These are phyloP conservation scores for Paraglomus occultum DNA, from an alignment of 192 early-diverging fungal species.

Conservation along the genomic window DNA sequence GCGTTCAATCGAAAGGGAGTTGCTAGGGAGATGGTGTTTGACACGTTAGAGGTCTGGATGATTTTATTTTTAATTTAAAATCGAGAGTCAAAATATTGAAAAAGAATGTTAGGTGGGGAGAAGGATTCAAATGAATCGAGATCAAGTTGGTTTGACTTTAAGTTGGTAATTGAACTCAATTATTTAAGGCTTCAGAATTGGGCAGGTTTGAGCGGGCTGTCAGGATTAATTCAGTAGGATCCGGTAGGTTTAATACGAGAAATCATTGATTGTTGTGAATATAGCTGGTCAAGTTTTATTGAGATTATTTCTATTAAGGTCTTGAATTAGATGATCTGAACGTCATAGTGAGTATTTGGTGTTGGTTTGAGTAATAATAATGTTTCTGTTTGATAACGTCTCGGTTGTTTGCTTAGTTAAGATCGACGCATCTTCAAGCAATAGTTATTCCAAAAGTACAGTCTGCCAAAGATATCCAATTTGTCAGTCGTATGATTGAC, in stretches of 20 bases:
- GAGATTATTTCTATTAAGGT: slow-evolving; percentile 34
- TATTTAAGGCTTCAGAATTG: slow-evolving; percentile 54
- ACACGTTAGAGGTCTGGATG: slow-evolving; percentile 56
- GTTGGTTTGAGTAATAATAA: slow-evolving; percentile 7
- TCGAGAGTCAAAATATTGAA: neutral
- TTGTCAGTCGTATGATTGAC: slow-evolving; percentile 73
- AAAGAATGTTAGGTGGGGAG: slow-evolving; percentile 10
- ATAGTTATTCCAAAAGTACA: slow-evolving; percentile 92
- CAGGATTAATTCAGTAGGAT: slow-evolving; percentile 85
- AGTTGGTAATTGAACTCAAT: slow-evolving; percentile 12
- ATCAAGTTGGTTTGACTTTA: neutral
- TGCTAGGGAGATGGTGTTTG: slow-evolving; percentile 69
- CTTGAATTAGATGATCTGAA: slow-evolving; percentile 77
- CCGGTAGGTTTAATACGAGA: slow-evolving; percentile 38
- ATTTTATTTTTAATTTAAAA: neutral
- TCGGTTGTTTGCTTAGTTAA: slow-evolving; percentile 48
- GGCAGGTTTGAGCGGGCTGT: slow-evolving; percentile 81
- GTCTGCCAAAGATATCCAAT: slow-evolving; percentile 69
- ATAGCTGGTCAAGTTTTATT: no score
- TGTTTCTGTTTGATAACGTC: neutral
- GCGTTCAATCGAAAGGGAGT: slow-evolving; percentile 76
- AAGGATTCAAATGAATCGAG: no score
- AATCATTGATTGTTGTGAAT: no score
- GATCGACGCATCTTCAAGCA: slow-evolving; percentile 58
- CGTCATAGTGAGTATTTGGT: slow-evolving; percentile 56